phyloP scores from a whole-genome alignment of 2,329 filamentous ascomycete species.

The Sarocladiaceae sp. region DNA sequence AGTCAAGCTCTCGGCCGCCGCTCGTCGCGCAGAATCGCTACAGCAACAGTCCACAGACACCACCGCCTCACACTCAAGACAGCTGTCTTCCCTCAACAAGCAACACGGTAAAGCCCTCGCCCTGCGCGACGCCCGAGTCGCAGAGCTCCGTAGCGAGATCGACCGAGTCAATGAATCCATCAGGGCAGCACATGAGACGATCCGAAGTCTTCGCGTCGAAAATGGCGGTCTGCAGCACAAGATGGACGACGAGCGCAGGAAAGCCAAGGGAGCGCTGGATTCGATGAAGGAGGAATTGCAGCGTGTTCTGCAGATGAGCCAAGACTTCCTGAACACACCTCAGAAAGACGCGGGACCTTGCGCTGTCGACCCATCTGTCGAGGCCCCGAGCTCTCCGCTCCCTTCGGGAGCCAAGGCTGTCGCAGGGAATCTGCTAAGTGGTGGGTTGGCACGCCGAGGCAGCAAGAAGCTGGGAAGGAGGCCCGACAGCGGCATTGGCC shows the following conservation, averaged over 20 bases:
- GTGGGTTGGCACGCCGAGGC: constrained; percentile 24
- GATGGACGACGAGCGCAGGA: constrained; percentile 32
- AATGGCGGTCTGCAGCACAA: constrained; percentile 33
- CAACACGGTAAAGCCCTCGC: constrained; percentile 44
- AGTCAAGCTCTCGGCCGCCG: constrained; percentile 34
- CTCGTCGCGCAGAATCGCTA: constrained; percentile 34
- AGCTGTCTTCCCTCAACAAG: constrained; percentile 31
- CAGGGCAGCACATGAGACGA: constrained; percentile 40
- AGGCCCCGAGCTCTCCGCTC: constrained; percentile 1
- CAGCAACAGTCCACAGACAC: constrained; percentile 32
- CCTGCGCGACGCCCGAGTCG: constrained; percentile 44
- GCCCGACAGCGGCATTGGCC: constrained; percentile 51
- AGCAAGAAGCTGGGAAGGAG: constrained; percentile 38
- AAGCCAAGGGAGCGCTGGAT: constrained; percentile 41
- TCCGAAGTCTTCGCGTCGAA: constrained; percentile 41
- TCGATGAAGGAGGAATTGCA: constrained; percentile 49
- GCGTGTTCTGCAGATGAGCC: constrained; percentile 41
- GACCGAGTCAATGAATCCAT: constrained; percentile 42
- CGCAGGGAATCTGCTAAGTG: constrained; percentile 19
- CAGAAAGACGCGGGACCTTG: constrained; percentile 14
- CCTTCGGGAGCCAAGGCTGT: background rate
- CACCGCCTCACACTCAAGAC: constrained; percentile 27
- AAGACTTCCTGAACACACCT: constrained; percentile 35
- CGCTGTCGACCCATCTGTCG: background rate
- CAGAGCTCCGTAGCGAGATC: constrained; percentile 44